These are phyloP conservation scores for Calonectria naviculata DNA, from an alignment of 2,329 filamentous ascomycete genomes.

Conservation along the genomic window DNA sequence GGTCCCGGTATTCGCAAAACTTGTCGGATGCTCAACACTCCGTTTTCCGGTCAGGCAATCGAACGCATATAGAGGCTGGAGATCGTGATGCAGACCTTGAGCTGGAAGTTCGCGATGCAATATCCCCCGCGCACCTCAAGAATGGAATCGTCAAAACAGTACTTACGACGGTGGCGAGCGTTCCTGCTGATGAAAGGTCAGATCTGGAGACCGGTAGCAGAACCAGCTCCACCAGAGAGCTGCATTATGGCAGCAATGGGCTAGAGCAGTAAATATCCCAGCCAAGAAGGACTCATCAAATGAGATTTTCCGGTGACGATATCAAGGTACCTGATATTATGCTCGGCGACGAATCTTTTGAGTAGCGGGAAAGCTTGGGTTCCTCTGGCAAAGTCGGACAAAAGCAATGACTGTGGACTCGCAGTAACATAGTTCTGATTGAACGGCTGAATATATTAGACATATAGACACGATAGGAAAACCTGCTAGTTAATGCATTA, in stretches of 20 bases:
- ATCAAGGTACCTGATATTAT: background rate
- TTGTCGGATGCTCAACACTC: slow-evolving; percentile 5
- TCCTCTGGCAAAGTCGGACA: background rate
- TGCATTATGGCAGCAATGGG: slow-evolving; percentile 12
- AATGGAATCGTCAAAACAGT: slow-evolving; percentile 33
- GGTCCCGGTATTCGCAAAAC: background rate
- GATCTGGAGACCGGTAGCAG: slow-evolving; percentile 22
- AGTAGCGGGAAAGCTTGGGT: background rate
- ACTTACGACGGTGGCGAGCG: slow-evolving; percentile 29
- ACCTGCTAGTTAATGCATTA: background rate
- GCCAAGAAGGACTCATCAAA: background rate
- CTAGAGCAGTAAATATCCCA: background rate
- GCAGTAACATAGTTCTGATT: too few relatives aligned
- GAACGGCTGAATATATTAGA: background rate
- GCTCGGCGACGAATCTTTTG: background rate
- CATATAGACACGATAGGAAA: background rate
- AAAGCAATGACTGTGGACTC: background rate
- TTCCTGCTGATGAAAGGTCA: background rate
- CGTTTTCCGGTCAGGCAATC: background rate
- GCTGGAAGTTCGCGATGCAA: background rate
- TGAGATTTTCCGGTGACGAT: background rate
- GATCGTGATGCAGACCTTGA: slow-evolving; percentile 19
- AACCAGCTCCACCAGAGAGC: slow-evolving; percentile 28
- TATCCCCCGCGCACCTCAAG: background rate
- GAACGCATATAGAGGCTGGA: slow-evolving; percentile 14